Evolutionary conservation across 805 yeast genomes (phyloP).

Genomic region (Kluyveromyces siamensis): DNA sequence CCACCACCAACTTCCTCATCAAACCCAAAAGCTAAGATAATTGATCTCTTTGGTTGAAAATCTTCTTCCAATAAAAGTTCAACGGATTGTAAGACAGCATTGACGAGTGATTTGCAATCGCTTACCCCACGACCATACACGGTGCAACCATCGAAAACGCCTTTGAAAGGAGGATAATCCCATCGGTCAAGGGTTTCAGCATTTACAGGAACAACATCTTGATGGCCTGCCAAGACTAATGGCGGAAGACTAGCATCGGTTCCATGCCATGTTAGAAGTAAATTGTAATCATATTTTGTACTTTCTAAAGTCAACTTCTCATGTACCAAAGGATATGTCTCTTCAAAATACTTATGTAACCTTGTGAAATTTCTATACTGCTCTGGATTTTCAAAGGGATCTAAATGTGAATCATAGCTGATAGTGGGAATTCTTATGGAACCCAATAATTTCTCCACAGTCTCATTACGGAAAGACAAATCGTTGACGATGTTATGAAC

Average conservation of each 20-base stretch:
- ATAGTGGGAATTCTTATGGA: constrained; percentile 48
- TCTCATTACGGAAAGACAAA: constrained; percentile 24
- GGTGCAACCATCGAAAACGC: constrained; percentile 48
- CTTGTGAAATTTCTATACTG: constrained; percentile 30
- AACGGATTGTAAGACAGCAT: constrained; percentile 49
- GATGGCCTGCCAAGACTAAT: constrained; percentile 58
- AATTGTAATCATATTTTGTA: constrained; percentile 52
- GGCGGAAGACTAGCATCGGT: constrained; percentile 43
- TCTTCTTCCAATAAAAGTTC: constrained; percentile 37
- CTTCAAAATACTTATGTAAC: constrained; percentile 33
- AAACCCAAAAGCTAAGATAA: constrained; percentile 55
- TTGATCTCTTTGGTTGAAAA: constrained; percentile 45
- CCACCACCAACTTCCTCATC: constrained; percentile 65
- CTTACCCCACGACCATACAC: constrained; percentile 64
- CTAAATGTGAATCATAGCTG: constrained; percentile 34
- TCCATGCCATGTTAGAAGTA: constrained; percentile 55
- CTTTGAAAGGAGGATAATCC: constrained; percentile 55
- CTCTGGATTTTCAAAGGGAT: constrained; percentile 34
- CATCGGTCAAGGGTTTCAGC: constrained; percentile 43
- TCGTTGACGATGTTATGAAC: constrained; percentile 30
- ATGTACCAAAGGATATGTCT: constrained; percentile 32
- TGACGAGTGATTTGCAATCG: constrained; percentile 59
- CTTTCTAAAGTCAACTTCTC: constrained; percentile 36
- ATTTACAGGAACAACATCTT: constrained; percentile 71
- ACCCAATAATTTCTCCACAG: constrained; percentile 36